Base-by-base conservation (phyloP, 2,329 filamentous ascomycete genomes). In the Botrytis medusae region DNA sequence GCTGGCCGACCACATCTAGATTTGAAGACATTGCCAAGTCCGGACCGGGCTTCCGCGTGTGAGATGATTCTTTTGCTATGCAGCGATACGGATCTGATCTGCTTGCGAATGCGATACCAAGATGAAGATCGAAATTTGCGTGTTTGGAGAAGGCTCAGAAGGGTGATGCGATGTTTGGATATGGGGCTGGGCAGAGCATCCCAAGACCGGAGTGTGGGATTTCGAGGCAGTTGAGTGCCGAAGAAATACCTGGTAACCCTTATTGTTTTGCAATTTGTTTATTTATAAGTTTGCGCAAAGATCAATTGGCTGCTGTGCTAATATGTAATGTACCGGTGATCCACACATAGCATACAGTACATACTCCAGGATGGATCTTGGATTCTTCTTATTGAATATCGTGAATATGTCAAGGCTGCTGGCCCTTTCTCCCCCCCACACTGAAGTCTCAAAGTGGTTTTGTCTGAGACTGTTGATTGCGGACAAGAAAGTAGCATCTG, bases 21-120 rank as follows among this genome's bases (percentile, higher is more conserved):
- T n/a, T 54, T 68, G 64, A 40, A 68, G 34, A 57, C 48, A 68
- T 68, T 68, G 65, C 65, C 65, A 68, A 68, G 65, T 54, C 65
- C 44, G 48, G 65, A 42, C 65, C 65, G 65, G 48, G 40, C 46
- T 25, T 32, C 65, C 65, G 65, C 25, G 48, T 57, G 48, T 42
- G 29, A 29, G 34, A 57, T 54, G 25, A 37, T 22, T 54, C 9
- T 9, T 34, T n/a, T 63, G 37, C 9, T 63, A 20, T 20, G 59
- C 59, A 40, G 51, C 51, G 59, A 40, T 61, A 61, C 59, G 22
- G 59, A 40, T 61, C 25, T 61, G 64, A 29, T 40, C 22, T 54
- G 32, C 64, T 54, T 37, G 16, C 6, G 51, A 61, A 7, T 61
- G 22, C 34, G 34, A 37, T 37, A 40, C 25, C 64, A 51, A 40